Conservation (phyloP, 495 filamentous ascomycete species). For the Talaromyces proteolyticus region DNA sequence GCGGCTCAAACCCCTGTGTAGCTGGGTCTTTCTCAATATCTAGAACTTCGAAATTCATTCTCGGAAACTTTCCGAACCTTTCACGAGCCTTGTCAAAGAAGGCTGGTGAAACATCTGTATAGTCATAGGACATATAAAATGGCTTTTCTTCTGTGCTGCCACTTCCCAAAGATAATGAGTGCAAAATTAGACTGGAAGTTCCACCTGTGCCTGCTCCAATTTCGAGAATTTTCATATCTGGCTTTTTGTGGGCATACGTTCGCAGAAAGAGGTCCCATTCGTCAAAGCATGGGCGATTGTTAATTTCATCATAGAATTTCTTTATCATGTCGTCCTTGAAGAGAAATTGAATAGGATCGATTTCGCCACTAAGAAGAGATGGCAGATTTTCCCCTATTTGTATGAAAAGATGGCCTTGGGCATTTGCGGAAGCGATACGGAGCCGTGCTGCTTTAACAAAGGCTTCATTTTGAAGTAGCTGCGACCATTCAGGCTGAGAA, state of each 20-base stretch:
- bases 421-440: neutral
- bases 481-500: constrained; percentile 4
- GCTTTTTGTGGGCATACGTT: constrained; percentile 16
- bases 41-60: constrained; percentile 4
- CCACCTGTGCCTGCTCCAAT: constrained; percentile 50
- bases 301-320: neutral
- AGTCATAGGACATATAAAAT: constrained; percentile 8
- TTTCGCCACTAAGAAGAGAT: constrained; percentile 21
- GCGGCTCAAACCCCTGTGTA: constrained; percentile 4
- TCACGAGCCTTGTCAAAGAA: constrained; percentile 28
- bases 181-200: constrained; percentile 31
- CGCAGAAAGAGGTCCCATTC: neutral
- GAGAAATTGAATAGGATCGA: constrained; percentile 9
- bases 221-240: constrained; percentile 39
- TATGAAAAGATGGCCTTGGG: neutral
- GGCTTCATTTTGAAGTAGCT: neutral
- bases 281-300: neutral
- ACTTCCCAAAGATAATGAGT: constrained; percentile 15
- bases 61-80: constrained; percentile 5
- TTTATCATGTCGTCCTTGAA: neutral
- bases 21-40: constrained; percentile 8
- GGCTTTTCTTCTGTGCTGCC: neutral
- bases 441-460: neutral
- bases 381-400: constrained; percentile 11
- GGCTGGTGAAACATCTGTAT: constrained; percentile 33